Base-by-base conservation (phyloP, 441 rosid genomes). In the Gossypium gossypioides region DNA sequence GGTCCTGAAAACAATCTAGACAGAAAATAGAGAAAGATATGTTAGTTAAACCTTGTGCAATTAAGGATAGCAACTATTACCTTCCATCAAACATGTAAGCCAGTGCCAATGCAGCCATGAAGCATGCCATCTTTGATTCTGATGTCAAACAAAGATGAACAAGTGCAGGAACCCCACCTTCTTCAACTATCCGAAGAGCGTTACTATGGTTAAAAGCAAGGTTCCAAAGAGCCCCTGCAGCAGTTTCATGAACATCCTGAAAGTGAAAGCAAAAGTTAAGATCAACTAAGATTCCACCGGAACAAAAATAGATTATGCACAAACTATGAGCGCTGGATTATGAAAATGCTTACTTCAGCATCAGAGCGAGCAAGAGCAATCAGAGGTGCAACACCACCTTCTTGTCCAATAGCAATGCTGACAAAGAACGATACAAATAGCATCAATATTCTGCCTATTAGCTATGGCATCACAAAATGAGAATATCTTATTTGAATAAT, bases 161-260 rank as follows among this genome's bases (percentile, higher is more conserved):
- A 63, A 95, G 95, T 21, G 90, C 93, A 68, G 90, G 86, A 79
- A 95, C 99, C 67, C 99, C 99, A 32, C 91, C 96, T 84, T 95
- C 99, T 82, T 92, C 97, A 68, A 89, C 96, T 81, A 95, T 91
- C 37, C 97, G 87, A 13, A 91, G 88, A 72, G 99, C 98, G 75
- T 92, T 95, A 15, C 88, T 86, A 52, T 90, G 88, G 72, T 87
- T 89, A 71, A 91, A 92, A 76, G 99, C 99, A 74, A 95, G 96
- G 82, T 95, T 95, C 99, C 97, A 92, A 48, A 95, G 90, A 74
- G 99, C 99, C 67, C 97, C 97, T 10, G 98, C 97, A 3, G 99
- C 99, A 24, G 98, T 95, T 81, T 95, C 99, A 81, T 92, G 97
- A 78, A 95, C 99, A 88, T 92, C 98, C 97, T 95, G 83, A 59